Evolutionary conservation across 768 basidiomycete species (phyloP).

Genomic region (Coprinellus aureogranulatus): DNA sequence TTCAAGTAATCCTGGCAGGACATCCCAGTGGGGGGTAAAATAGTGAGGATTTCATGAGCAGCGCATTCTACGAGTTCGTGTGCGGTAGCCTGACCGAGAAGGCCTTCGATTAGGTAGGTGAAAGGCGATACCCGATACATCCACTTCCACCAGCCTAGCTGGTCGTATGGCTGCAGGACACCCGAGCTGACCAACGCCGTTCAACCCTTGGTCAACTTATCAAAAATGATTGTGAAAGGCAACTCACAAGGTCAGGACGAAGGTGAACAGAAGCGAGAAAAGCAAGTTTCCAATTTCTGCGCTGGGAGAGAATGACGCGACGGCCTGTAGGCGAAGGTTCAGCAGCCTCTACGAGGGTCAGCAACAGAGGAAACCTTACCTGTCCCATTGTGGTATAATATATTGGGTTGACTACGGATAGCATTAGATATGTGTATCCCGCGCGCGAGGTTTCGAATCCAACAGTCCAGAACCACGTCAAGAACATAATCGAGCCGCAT

Average conservation of each 20-base stretch:
- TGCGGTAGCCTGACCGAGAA: slow-evolving; percentile 49
- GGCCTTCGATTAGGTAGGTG: slow-evolving; percentile 51
- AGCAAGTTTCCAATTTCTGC: slow-evolving; percentile 57
- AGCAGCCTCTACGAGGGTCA: neutral
- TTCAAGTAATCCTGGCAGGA: slow-evolving; percentile 54
- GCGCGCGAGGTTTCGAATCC: slow-evolving; percentile 53
- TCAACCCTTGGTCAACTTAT: no score
- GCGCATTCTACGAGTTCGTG: slow-evolving; percentile 46
- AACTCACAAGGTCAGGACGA: slow-evolving; percentile 60
- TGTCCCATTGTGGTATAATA: slow-evolving; percentile 63
- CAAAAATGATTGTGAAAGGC: neutral
- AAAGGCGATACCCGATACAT: slow-evolving; percentile 51
- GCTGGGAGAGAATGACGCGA: slow-evolving; percentile 58
- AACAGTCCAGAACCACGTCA: slow-evolving; percentile 72
- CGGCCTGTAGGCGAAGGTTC: slow-evolving; percentile 24
- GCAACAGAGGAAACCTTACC: slow-evolving; percentile 18
- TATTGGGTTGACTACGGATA: slow-evolving; percentile 52
- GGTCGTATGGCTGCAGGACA: slow-evolving; percentile 59
- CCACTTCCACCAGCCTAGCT: slow-evolving; percentile 60
- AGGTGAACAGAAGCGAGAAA: slow-evolving; percentile 58
- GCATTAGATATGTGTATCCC: slow-evolving; percentile 56
- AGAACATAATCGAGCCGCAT: slow-evolving; percentile 55
- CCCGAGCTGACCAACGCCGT: slow-evolving; percentile 44
- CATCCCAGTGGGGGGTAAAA: slow-evolving; percentile 52
- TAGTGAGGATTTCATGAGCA: slow-evolving; percentile 45